phyloP scores from a whole-genome alignment of 345 rosid genomes.

The Ceriops decandra region DNA sequence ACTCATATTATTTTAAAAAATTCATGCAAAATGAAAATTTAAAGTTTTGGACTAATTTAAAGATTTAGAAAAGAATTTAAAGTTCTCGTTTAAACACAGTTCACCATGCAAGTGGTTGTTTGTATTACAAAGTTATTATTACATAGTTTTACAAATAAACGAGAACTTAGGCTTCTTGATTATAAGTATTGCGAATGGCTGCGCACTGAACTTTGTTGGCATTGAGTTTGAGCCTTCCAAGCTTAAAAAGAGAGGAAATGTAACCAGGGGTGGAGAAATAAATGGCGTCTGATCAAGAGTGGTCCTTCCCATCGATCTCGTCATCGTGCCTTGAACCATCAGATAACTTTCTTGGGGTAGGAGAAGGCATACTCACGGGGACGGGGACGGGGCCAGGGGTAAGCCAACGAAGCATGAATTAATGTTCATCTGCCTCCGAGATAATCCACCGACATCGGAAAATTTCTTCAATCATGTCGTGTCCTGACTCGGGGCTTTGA shows the following conservation, averaged over 20 bases:
- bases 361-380: slow-evolving; percentile 1
- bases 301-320: slow-evolving; percentile 23
- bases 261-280: slow-evolving; percentile 7
- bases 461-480: not conserved
- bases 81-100: too few species aligned
- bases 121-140: too few species aligned
- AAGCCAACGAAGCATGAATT: slow-evolving; percentile 31
- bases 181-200: too few species aligned
- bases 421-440: slow-evolving; percentile 10
- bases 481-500: not conserved
- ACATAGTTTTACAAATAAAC: too few species aligned
- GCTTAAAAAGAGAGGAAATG: slow-evolving; percentile 38
- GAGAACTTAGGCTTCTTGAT: too few species aligned
- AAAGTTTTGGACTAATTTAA: too few species aligned
- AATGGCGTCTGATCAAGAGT: slow-evolving; percentile 11
- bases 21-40: too few species aligned
- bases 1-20: too few species aligned
- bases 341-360: slow-evolving; percentile 8
- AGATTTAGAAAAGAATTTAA: too few species aligned
- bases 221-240: not conserved
- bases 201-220: not conserved
- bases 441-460: not conserved
- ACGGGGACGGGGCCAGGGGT: not conserved
- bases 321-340: not conserved
- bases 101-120: too few species aligned